A percentile compares a stretch with the other conserved stretches of the same genome.
These are phyloP conservation scores for Rhododendron ferrugineum DNA, from an alignment of 148 eudicot genomes.

Conservation along the genomic window DNA sequence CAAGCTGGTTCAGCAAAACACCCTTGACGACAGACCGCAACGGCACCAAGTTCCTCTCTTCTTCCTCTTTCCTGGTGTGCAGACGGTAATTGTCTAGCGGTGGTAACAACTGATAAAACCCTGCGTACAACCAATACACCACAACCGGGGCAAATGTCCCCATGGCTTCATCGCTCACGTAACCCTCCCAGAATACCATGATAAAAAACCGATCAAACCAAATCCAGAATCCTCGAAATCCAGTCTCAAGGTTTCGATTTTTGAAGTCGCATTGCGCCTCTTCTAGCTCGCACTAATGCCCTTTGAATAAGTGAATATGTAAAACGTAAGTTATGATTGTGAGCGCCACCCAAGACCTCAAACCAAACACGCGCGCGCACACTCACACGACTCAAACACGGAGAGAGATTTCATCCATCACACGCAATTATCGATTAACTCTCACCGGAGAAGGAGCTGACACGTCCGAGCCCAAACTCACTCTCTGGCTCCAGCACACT, in stretches of 20 bases:
- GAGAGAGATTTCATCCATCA: no score
- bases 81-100: conserved; percentile 41
- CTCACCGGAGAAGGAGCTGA: no score
- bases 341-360: no score
- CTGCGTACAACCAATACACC: conserved; percentile 56
- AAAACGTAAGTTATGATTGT: background rate
- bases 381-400: no score
- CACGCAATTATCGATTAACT: no score
- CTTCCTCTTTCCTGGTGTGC: conserved; percentile 47
- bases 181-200: conserved; percentile 56
- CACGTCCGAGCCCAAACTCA: no score
- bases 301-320: background rate
- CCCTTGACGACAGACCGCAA: conserved; percentile 31
- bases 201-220: background rate
- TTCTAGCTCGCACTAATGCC: background rate
- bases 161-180: conserved; percentile 47
- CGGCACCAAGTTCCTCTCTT: conserved; percentile 36
- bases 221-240: background rate
- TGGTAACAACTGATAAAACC: conserved; percentile 43
- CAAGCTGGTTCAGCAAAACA: conserved; percentile 41
- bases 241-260: no score
- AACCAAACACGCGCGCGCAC: background rate
- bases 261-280: background rate
- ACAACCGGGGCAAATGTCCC: conserved; percentile 49
- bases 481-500: no score